phyloP scores from a whole-genome alignment of 257 asterid genomes.

The Jaltomata sinuosa region DNA sequence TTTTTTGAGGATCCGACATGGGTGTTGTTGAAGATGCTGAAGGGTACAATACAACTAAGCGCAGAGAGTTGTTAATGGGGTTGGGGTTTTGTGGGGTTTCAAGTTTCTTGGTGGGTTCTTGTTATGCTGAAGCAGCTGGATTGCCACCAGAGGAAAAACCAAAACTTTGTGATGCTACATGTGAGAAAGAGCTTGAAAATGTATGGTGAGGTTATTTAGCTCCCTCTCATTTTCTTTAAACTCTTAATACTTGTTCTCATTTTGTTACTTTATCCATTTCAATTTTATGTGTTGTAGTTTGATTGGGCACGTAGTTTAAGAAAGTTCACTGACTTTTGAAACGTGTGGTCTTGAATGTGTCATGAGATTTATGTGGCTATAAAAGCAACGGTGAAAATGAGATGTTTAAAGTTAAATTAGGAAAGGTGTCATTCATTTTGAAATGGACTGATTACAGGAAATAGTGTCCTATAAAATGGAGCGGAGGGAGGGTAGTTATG shows the following conservation, averaged over 20 bases:
- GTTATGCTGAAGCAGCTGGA: conserved; percentile 63
- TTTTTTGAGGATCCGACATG: no score
- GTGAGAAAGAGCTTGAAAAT: conserved; percentile 92
- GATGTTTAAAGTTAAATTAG: not conserved
- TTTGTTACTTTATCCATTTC: not conserved
- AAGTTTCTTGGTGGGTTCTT: conserved; percentile 26
- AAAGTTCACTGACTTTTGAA: not conserved
- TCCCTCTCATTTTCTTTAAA: conserved; percentile 21
- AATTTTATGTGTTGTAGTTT: not conserved
- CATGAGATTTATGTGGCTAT: not conserved
- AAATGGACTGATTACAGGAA: not conserved
- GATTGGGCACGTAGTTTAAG: not conserved
- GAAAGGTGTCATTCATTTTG: not conserved
- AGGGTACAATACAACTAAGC: conserved; percentile 20
- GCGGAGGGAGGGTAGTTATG: not conserved
- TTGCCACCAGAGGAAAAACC: conserved; percentile 94
- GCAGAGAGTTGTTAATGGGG: conserved; percentile 31
- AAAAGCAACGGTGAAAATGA: not conserved
- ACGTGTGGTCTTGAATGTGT: not conserved
- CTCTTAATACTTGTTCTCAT: not conserved
- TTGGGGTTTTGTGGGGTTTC: conserved; percentile 22
- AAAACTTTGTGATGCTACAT: conserved; percentile 62
- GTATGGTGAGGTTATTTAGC: conserved; percentile 65
- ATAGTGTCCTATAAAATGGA: not conserved
- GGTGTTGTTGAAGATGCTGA: conserved; percentile 7